Evolutionary conservation across 352 stramenopile genomes (phyloP).

Genomic region (Globisporangium rhizosaccharum): DNA sequence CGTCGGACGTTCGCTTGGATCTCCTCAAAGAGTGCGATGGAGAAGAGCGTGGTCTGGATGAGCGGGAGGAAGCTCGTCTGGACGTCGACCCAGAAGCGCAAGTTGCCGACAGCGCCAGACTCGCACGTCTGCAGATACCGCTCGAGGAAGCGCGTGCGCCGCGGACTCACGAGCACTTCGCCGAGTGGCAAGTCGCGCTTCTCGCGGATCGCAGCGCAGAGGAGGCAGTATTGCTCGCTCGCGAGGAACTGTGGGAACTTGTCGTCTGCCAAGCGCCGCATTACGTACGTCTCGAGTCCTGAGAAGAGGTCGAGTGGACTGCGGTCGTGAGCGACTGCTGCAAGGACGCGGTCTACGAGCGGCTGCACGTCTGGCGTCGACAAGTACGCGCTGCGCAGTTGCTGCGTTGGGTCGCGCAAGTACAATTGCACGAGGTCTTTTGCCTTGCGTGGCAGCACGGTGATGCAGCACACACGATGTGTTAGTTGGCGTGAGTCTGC

Average conservation of each 20-base stretch:
- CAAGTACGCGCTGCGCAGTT: conserved; percentile 18
- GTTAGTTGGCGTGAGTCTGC: too few species aligned
- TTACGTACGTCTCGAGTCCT: conserved; percentile 49
- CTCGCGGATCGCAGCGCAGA: conserved; percentile 50
- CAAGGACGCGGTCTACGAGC: conserved; percentile 28
- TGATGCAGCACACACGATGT: too few species aligned
- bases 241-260: conserved; percentile 49
- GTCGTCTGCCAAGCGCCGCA: conserved; percentile 35
- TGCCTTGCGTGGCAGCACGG: conserved; percentile 20
- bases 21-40: conserved; percentile 67
- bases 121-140: conserved; percentile 32
- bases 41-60: conserved; percentile 56
- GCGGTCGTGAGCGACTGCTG: conserved; percentile 19
- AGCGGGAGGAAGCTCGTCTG: conserved; percentile 67
- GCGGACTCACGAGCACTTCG: conserved; percentile 53
- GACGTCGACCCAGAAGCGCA: conserved; percentile 72
- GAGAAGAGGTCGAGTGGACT: conserved; percentile 56
- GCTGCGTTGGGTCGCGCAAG: conserved; percentile 24
- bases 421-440: conserved; percentile 39
- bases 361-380: conserved; percentile 11
- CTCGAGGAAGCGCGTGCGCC: conserved; percentile 50
- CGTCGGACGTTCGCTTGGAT: conserved; percentile 56
- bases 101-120: conserved; percentile 34
- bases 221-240: conserved; percentile 35
- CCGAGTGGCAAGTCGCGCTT: conserved; percentile 55